A percentile compares a stretch with the other conserved stretches of the same genome.
Conservation (phyloP, 1,284 basidiomycete species). For the Fomitiporia mediterranea region DNA sequence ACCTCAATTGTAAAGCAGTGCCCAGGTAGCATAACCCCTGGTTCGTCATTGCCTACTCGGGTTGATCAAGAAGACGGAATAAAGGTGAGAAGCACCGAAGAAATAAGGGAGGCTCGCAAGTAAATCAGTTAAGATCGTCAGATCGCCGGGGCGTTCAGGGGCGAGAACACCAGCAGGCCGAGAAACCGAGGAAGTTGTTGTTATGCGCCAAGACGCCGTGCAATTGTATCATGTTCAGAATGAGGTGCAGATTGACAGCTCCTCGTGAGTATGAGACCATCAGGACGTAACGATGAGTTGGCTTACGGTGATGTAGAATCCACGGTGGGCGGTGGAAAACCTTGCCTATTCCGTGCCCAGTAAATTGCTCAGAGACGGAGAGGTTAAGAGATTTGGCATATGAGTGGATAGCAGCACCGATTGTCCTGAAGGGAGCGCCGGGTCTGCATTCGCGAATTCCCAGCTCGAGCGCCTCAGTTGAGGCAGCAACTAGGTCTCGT, state of each 20-base stretch:
- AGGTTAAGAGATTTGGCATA: slow-evolving; percentile 42
- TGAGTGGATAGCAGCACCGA: slow-evolving; percentile 73
- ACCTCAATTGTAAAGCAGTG: slow-evolving; percentile 90
- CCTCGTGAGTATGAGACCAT: background rate
- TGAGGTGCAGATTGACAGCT: background rate
- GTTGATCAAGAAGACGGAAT: background rate
- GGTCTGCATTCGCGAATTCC: slow-evolving; percentile 79
- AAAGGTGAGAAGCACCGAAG: background rate
- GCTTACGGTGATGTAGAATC: slow-evolving; percentile 69
- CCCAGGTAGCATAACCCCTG: slow-evolving; percentile 73
- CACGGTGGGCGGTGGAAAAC: slow-evolving; percentile 83
- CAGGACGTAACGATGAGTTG: background rate
- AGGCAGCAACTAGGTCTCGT: slow-evolving; percentile 54
- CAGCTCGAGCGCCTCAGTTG: slow-evolving; percentile 62
- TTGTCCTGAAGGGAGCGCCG: slow-evolving; percentile 64
- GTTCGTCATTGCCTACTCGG: slow-evolving; percentile 67
- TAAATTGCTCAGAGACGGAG: slow-evolving; percentile 71
- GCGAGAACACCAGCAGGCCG: background rate
- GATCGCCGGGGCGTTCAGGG: background rate
- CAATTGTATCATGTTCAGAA: too few relatives aligned
- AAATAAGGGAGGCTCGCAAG: background rate
- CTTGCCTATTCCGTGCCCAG: slow-evolving; percentile 84
- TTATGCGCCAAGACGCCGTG: too few relatives aligned
- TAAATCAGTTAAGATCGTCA: background rate
- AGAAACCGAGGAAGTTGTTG: too few relatives aligned